Conservation (phyloP, 371 early-diverging fungal species). For the Mycotypha africana region DNA sequence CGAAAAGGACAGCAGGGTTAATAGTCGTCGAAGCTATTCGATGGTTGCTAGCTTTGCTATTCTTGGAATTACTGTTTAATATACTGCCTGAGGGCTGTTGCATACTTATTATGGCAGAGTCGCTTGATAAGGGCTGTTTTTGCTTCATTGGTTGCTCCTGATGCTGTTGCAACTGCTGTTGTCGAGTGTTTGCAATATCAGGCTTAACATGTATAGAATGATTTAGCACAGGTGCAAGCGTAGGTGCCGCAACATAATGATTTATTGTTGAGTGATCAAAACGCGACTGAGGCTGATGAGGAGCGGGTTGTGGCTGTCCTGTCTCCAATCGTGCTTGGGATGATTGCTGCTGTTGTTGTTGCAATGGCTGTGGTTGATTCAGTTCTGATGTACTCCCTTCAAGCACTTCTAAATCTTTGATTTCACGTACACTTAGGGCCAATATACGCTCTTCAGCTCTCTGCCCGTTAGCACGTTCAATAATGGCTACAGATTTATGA, state of each 20-base stretch:
- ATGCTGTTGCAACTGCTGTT: not conserved
- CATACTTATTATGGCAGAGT: too few relatives aligned
- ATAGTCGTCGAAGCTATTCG: too few relatives aligned
- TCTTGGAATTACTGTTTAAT: too few relatives aligned
- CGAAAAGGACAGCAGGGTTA: slow-evolving; percentile 8
- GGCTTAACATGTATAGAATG: not conserved
- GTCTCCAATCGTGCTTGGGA: not conserved
- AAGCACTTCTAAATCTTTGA: slow-evolving; percentile 9
- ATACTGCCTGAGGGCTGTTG: too few relatives aligned
- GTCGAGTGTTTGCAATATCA: not conserved
- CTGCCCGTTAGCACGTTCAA: not conserved
- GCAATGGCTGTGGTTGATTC: not conserved
- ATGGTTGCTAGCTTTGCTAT: too few relatives aligned
- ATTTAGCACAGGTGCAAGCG: not conserved
- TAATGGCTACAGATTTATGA: not conserved
- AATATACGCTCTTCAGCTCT: not conserved
- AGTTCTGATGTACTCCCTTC: not conserved
- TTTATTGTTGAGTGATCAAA: not conserved
- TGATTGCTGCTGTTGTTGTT: slow-evolving; percentile 2
- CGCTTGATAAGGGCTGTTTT: too few relatives aligned
- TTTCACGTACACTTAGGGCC: not conserved
- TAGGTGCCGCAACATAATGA: too few relatives aligned
- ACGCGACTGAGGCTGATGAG: not conserved
- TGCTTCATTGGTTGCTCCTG: slow-evolving; percentile 1
- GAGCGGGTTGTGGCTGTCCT: slow-evolving; percentile 2